Conservation (phyloP, 164 flowering plant genomes). For the Houttuynia cordata region DNA sequence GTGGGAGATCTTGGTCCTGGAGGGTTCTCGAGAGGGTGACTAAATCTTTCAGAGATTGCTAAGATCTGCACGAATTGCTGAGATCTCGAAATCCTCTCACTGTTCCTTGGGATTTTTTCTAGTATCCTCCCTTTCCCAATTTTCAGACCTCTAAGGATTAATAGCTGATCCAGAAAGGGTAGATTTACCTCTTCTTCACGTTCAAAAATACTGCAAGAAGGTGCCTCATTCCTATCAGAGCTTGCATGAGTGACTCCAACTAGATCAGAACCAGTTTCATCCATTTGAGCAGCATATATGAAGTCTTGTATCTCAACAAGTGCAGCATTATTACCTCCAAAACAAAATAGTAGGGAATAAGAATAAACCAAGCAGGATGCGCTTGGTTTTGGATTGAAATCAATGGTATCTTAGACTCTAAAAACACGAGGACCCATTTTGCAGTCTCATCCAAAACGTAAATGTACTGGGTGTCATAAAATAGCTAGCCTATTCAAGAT, state of each 20-base stretch:
- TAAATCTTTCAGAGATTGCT: too few relatives aligned
- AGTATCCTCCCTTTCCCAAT: not conserved
- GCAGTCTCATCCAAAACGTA: not conserved
- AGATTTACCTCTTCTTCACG: not conserved
- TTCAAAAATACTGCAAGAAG: not conserved
- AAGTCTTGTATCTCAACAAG: slow-evolving; percentile 55
- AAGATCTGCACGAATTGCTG: too few relatives aligned
- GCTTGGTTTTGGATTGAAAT: not conserved
- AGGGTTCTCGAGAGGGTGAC: too few relatives aligned
- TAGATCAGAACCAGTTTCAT: slow-evolving; percentile 30
- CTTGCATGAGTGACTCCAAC: slow-evolving; percentile 6
- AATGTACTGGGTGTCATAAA: not conserved
- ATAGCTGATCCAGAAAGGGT: not conserved
- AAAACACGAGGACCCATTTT: not conserved
- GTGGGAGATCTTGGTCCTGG: too few relatives aligned
- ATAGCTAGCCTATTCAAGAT: too few relatives aligned
- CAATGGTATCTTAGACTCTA: not conserved
- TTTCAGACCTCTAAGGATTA: not conserved
- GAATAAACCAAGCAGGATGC: not conserved
- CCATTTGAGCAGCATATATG: slow-evolving; percentile 73
- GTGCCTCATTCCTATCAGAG: slow-evolving; percentile 14
- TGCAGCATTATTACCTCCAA: slow-evolving; percentile 53
- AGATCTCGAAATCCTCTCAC: too few relatives aligned
- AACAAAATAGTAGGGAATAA: not conserved
- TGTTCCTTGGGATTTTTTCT: not conserved